A percentile compares a stretch with the other conserved stretches of the same genome.
Conservation (phyloP, 2,329 filamentous ascomycete species). For the Pestalotiopsis fici region DNA sequence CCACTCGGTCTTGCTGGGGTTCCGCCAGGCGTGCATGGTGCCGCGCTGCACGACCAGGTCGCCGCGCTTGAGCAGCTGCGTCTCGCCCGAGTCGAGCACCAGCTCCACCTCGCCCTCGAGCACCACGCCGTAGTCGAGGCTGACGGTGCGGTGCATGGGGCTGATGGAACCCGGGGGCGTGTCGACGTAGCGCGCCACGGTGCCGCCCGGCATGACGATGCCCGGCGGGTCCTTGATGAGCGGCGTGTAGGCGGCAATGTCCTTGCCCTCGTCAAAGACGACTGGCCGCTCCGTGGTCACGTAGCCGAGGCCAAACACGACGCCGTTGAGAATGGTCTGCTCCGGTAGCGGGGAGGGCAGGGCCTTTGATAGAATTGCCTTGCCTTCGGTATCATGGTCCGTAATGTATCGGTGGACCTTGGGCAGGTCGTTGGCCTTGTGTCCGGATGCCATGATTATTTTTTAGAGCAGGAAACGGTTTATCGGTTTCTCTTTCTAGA, state of each 20-base stretch:
- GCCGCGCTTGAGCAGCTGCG: slow-evolving; percentile 39
- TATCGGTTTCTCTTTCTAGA: background rate
- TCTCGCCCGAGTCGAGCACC: slow-evolving; percentile 46
- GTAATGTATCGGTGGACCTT: slow-evolving; percentile 28
- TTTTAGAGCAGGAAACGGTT: background rate
- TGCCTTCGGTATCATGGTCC: slow-evolving; percentile 32
- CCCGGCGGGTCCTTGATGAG: slow-evolving; percentile 47
- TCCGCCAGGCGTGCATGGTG: slow-evolving; percentile 43
- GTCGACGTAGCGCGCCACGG: slow-evolving; percentile 45
- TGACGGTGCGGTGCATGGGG: slow-evolving; percentile 48
- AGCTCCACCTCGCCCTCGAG: slow-evolving; percentile 50
- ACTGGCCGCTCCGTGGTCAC: slow-evolving; percentile 48
- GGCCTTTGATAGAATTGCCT: slow-evolving; percentile 33
- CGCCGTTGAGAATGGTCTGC: slow-evolving; percentile 32
- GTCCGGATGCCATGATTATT: slow-evolving; percentile 10
- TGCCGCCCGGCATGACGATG: slow-evolving; percentile 45
- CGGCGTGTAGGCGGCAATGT: slow-evolving; percentile 44
- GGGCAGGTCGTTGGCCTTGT: slow-evolving; percentile 17
- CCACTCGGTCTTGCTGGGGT: slow-evolving; percentile 38
- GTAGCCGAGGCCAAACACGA: slow-evolving; percentile 50
- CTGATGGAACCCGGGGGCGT: slow-evolving; percentile 39
- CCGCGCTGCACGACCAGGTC: slow-evolving; percentile 50
- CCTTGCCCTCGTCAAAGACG: slow-evolving; percentile 42
- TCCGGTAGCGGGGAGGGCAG: slow-evolving; percentile 23
- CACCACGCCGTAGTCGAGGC: slow-evolving; percentile 50